These are phyloP conservation scores for Globisporangium irregulare DNA, from an alignment of 352 stramenopile genomes.

Conservation along the genomic window DNA sequence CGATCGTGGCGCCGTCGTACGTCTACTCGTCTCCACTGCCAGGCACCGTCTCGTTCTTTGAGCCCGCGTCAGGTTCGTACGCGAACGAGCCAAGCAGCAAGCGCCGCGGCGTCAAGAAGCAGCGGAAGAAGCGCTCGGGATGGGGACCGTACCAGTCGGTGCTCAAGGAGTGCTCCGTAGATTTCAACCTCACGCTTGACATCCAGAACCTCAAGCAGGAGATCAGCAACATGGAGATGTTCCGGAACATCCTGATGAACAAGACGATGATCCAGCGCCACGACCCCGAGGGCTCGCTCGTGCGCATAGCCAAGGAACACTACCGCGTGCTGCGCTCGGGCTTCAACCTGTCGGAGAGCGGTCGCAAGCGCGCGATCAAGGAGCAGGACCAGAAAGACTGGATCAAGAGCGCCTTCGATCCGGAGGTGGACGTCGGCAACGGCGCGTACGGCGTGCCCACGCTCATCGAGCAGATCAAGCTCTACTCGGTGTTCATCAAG, in stretches of 20 bases:
- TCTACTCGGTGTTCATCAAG: conserved; percentile 24
- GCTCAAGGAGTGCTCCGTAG: conserved; percentile 23
- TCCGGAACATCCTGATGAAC: conserved; percentile 23
- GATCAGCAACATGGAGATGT: conserved; percentile 24
- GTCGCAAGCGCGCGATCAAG: conserved; percentile 8
- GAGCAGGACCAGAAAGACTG: conserved; percentile 20
- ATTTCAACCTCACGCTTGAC: conserved; percentile 32
- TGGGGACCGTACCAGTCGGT: conserved; percentile 21
- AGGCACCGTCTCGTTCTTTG: conserved; percentile 15
- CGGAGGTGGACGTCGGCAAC: conserved; percentile 22
- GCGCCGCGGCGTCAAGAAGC: conserved; percentile 25
- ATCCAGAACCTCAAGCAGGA: conserved; percentile 31
- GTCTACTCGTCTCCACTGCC: not conserved
- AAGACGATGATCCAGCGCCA: conserved; percentile 19
- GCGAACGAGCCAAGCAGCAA: conserved; percentile 27
- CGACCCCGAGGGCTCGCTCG: conserved; percentile 23
- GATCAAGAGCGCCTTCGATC: conserved; percentile 22
- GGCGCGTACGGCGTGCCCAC: conserved; percentile 20
- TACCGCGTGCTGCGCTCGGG: conserved; percentile 21
- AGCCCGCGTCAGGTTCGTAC: conserved; percentile 5
- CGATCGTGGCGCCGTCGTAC: conserved; percentile 10
- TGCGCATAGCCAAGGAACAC: conserved; percentile 23
- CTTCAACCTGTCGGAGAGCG: conserved; percentile 8
- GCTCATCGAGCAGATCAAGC: conserved; percentile 32
- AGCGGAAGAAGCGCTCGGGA: conserved; percentile 1